A percentile compares a stretch with the other conserved stretches of the same genome.
These are phyloP conservation scores for Alternaria atra DNA, from an alignment of 2,329 filamentous ascomycete genomes.

Conservation along the genomic window DNA sequence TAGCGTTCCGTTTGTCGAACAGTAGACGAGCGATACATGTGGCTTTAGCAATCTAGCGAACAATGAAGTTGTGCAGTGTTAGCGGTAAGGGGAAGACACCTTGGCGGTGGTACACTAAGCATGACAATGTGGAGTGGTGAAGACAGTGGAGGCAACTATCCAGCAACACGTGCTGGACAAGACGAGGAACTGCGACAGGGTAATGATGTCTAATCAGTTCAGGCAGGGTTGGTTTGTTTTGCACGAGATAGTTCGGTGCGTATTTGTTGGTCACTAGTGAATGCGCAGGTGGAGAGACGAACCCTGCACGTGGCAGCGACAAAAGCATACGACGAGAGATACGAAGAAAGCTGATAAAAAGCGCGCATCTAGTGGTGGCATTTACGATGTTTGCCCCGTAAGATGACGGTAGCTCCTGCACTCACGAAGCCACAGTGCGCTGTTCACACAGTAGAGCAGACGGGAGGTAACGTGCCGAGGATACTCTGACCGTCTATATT, in stretches of 20 bases:
- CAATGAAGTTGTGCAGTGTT: conserved; percentile 5
- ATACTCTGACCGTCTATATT: conserved; percentile 32
- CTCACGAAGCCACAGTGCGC: conserved; percentile 9
- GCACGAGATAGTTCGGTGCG: background rate
- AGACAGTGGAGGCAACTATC: background rate
- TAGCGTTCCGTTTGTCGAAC: background rate
- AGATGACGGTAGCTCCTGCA: background rate
- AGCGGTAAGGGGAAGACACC: conserved; percentile 1
- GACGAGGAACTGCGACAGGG: background rate
- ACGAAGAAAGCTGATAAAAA: conserved; percentile 17
- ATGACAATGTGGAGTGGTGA: conserved; percentile 7
- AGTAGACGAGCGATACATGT: background rate
- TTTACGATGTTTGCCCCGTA: conserved; percentile 2
- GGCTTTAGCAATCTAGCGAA: background rate
- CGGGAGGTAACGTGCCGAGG: conserved; percentile 30
- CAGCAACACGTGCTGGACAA: background rate
- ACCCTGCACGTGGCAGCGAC: conserved; percentile 5
- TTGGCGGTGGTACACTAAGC: conserved; percentile 16
- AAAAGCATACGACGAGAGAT: conserved; percentile 14
- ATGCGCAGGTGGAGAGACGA: conserved; percentile 3
- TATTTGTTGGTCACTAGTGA: conserved; percentile 7
- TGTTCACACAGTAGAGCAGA: conserved; percentile 12
- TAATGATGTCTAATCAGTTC: conserved; percentile 5
- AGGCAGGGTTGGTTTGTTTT: background rate
- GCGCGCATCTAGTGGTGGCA: conserved; percentile 3